phyloP scores from a whole-genome alignment of 1,284 basidiomycete species.

The Cutaneotrichosporon mucoides region DNA sequence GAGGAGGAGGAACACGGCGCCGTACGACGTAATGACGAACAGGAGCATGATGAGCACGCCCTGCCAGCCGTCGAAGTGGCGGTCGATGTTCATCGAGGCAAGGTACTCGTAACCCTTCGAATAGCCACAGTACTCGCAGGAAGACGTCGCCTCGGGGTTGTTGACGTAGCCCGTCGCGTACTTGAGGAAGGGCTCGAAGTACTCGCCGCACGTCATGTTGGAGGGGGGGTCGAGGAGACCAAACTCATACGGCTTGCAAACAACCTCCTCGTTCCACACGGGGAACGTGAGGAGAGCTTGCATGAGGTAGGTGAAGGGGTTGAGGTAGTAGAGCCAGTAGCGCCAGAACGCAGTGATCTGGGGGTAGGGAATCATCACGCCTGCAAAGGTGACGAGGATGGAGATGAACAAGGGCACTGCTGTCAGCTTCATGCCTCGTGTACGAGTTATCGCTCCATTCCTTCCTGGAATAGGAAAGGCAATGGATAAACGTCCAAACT shows the following conservation, averaged over 20 bases:
- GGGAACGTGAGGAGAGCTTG: slow-evolving; percentile 32
- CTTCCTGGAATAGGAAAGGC: too few relatives aligned
- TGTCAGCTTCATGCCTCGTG: too few relatives aligned
- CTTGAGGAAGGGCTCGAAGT: slow-evolving; percentile 29
- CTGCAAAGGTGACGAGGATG: slow-evolving; percentile 29
- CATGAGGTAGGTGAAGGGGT: slow-evolving; percentile 41
- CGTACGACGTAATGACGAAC: slow-evolving; percentile 31
- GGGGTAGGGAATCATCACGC: slow-evolving; percentile 33
- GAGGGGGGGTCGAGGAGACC: slow-evolving; percentile 39
- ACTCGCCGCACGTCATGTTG: slow-evolving; percentile 42
- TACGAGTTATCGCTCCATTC: too few relatives aligned
- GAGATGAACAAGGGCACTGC: slow-evolving; percentile 14
- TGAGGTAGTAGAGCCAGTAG: slow-evolving; percentile 39
- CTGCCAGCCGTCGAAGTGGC: slow-evolving; percentile 34
- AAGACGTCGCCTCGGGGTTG: slow-evolving; percentile 31
- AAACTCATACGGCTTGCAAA: slow-evolving; percentile 39
- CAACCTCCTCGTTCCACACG: slow-evolving; percentile 33
- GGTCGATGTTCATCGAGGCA: slow-evolving; percentile 29
- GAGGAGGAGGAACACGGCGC: slow-evolving; percentile 32
- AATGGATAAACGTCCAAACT: too few relatives aligned
- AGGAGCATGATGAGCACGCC: slow-evolving; percentile 38
- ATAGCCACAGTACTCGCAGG: slow-evolving; percentile 41
- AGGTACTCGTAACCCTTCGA: slow-evolving; percentile 39
- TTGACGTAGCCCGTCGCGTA: slow-evolving; percentile 32
- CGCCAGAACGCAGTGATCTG: slow-evolving; percentile 37